Evolutionary conservation across 176 grass and related monocot species (phyloP).

Genomic region (Musa schizocarpa): DNA sequence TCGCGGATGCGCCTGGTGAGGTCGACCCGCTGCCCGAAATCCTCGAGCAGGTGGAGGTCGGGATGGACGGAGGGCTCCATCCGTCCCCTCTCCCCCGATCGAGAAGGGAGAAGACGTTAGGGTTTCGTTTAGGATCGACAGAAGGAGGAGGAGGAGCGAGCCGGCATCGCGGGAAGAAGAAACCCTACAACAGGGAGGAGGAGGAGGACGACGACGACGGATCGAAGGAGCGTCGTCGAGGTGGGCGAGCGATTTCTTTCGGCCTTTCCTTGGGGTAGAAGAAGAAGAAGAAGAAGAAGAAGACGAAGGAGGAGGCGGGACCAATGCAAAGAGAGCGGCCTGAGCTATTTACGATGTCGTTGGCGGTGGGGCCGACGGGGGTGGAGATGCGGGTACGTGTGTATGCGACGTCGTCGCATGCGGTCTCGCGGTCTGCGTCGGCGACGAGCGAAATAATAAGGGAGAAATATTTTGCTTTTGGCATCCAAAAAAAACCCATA

Average conservation of each 20-base stretch:
- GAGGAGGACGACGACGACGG: background rate
- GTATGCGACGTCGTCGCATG: too few relatives aligned
- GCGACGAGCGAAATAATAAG: too few relatives aligned
- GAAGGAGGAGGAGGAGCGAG: background rate
- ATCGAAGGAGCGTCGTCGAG: background rate
- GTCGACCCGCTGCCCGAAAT: constrained; percentile 89
- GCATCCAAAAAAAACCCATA: too few relatives aligned
- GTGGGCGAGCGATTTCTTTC: background rate
- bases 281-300: background rate
- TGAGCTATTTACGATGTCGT: too few relatives aligned
- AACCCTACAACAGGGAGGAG: background rate
- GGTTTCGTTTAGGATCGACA: constrained; percentile 17
- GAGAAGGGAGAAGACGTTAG: background rate
- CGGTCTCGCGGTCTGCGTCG: too few relatives aligned
- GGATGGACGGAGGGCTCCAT: constrained; percentile 25
- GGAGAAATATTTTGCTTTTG: too few relatives aligned
- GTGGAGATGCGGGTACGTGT: too few relatives aligned
- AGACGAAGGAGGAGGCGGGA: background rate
- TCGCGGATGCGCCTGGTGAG: constrained; percentile 86
- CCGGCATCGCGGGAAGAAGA: constrained; percentile 1
- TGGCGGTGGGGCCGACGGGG: too few relatives aligned
- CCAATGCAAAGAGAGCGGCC: too few relatives aligned
- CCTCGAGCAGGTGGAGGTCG: constrained; percentile 54
- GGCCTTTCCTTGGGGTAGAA: background rate
- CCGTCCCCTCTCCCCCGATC: constrained; percentile 25